Percentiles rank a stretch among this genome's conserved stretches.
phyloP scores from a whole-genome alignment of 2,329 filamentous ascomycete genomes.

The Colletotrichum spaethianum region DNA sequence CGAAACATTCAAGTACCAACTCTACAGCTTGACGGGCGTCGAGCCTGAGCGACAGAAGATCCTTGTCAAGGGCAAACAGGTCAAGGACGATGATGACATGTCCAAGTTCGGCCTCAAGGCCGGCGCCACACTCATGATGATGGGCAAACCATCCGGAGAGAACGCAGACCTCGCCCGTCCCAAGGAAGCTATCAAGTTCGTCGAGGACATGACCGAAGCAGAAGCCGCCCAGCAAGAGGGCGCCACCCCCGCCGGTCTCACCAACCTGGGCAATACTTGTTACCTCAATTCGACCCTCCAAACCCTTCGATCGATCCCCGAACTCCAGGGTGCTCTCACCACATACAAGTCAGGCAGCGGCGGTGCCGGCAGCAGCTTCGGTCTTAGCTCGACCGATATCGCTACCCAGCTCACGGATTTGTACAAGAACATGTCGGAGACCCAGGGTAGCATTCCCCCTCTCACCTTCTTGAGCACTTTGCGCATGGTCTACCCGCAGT shows the following conservation, averaged over 20 bases:
- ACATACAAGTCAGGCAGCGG: conserved; percentile 67
- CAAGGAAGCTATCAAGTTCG: conserved; percentile 86
- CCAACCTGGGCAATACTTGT: conserved; percentile 97
- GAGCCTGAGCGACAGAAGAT: conserved; percentile 98
- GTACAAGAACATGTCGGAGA: conserved; percentile 91
- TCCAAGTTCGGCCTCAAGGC: conserved; percentile 87
- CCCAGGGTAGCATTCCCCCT: conserved; percentile 88
- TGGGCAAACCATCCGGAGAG: conserved; percentile 86
- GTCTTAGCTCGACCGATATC: conserved; percentile 39
- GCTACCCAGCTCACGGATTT: conserved; percentile 78
- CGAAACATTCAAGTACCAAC: conserved; percentile 94
- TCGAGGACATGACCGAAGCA: conserved; percentile 98
- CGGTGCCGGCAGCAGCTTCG: conserved; percentile 63
- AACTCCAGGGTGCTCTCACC: conserved; percentile 84
- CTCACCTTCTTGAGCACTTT: conserved; percentile 86
- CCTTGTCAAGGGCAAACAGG: conserved; percentile 90
- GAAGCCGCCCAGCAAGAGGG: conserved; percentile 87
- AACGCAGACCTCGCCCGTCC: conserved; percentile 76
- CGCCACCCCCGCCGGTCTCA: conserved; percentile 88
- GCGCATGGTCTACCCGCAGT: conserved; percentile 87
- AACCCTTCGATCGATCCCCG: conserved; percentile 87
- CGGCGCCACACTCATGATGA: conserved; percentile 93
- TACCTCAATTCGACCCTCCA: conserved; percentile 99
- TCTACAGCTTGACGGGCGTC: conserved; percentile 95
- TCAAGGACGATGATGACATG: conserved; percentile 95